phyloP scores from a whole-genome alignment of 345 rosid species.

The Euphorbia pulcherrima region DNA sequence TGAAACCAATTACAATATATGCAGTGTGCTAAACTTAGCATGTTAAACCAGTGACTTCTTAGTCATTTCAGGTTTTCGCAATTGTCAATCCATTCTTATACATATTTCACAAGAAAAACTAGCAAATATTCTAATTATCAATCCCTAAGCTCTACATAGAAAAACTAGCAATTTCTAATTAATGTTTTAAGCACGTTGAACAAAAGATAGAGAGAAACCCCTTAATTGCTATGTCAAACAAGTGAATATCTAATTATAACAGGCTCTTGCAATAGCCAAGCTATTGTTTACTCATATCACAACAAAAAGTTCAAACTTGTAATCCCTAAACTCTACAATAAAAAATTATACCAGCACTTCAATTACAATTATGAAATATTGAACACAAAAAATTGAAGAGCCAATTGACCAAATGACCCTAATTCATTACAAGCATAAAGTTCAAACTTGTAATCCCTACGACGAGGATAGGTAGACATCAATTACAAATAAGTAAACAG shows the following conservation, averaged over 20 bases:
- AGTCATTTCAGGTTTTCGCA: no score
- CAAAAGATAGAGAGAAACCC: background rate
- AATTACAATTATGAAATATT: background rate
- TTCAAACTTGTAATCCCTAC: no score
- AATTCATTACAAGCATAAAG: no score
- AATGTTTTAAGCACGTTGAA: background rate
- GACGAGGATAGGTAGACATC: no score
- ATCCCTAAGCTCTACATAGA: no score
- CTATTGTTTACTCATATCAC: background rate
- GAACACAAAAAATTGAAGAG: background rate
- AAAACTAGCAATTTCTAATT: no score
- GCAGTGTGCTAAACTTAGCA: no score
- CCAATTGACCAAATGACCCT: background rate
- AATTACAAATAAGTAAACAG: background rate
- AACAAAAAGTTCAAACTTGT: background rate
- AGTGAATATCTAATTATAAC: background rate
- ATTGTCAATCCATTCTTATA: no score
- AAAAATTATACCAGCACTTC: background rate
- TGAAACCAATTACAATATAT: no score
- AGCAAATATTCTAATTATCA: no score
- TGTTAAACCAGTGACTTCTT: no score
- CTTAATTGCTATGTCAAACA: background rate
- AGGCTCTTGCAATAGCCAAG: conserved; percentile 7
- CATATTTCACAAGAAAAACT: no score
- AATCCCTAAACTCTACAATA: conserved; percentile 1